Base-by-base conservation (phyloP, 495 filamentous ascomycete genomes). In the Penicillium odoratum region DNA sequence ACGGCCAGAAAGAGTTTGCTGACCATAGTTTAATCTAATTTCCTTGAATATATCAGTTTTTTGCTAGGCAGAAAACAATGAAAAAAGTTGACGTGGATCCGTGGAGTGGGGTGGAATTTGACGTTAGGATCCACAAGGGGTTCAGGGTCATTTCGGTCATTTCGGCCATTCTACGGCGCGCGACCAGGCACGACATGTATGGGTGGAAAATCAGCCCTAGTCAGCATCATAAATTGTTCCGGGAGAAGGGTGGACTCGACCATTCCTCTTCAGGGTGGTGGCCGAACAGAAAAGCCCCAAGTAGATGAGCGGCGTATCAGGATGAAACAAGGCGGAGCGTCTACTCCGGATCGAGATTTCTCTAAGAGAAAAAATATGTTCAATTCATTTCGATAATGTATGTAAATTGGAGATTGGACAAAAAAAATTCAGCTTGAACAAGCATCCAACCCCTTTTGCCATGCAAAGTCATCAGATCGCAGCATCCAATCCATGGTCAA, bases 311-410 rank as follows among this genome's bases (percentile, higher is more conserved):
- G 13, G 43, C 53, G 49, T 36, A 44, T 64, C 48, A 66, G 63
- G 51, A 18, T 68, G 66, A 68, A 68, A 68, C 66, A 56, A 7
- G 33, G 57, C 55, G 59, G 57, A 49, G 53, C 58, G 40, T 55
- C 57, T 53, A 57, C 10, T 49, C 15, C 38, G 38, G 5, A 40
- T 13, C 3, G n/a, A 7, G 13, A 40, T 15, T 15, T 11, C 15
- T 40, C 15, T 16, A 40, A 16, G 13, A 16, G 13, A 40, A 16
- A 40, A 40, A 40, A 1, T n/a, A 40, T 40, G 38, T 33, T 33
- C 7, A n/a, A 40, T 15, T 40, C 38, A 40, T 40, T 38, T 38
- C 38, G 8, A 40, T 40, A 40, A 40, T 40, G 1, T 40, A 40
- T 40, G 15, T 40, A 36, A 8, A 34, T 34, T 10, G 33, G 7